phyloP scores from a whole-genome alignment of 176 grass and related monocot genomes.

The Canna indica region DNA sequence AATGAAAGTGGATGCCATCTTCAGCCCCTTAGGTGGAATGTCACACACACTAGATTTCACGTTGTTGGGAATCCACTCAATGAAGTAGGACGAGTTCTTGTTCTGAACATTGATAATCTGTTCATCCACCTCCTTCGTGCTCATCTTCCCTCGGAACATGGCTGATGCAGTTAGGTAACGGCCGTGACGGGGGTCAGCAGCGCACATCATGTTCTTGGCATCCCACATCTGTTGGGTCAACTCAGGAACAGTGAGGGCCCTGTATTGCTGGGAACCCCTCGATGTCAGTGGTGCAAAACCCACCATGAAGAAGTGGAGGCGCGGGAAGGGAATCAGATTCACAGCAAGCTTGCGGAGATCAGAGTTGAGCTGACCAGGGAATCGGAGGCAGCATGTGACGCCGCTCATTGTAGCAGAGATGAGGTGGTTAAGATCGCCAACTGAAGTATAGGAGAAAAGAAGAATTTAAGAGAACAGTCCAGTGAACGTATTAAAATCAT shows the following conservation, averaged over 20 bases:
- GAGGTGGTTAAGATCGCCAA: conserved; percentile 7
- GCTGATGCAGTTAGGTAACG: conserved; percentile 18
- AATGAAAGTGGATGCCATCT: conserved; percentile 17
- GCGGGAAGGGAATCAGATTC: conserved; percentile 1
- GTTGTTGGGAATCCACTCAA: conserved; percentile 21
- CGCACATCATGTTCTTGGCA: conserved; percentile 24
- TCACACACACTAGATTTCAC: conserved; percentile 14
- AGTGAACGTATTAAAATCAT: neutral
- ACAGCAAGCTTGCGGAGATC: conserved; percentile 6
- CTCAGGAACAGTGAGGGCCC: conserved; percentile 13
- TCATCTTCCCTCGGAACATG: conserved; percentile 22
- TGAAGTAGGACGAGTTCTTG: conserved; percentile 18
- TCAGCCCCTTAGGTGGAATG: conserved; percentile 5
- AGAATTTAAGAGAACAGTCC: neutral
- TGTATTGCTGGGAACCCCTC: conserved; percentile 11
- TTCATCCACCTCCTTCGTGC: conserved; percentile 21
- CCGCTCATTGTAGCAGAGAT: conserved; percentile 13
- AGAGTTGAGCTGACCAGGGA: conserved; percentile 1
- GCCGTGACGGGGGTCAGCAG: conserved; percentile 13
- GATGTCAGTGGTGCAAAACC: conserved; percentile 4
- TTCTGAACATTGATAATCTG: conserved; percentile 23
- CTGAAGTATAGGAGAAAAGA: neutral
- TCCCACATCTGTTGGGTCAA: conserved; percentile 23
- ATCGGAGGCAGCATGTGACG: conserved; percentile 5
- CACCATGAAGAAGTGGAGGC: conserved; percentile 15